Evolutionary conservation across 1,139 yeast species (phyloP), one percentile per base, ranked within the genome.

Genomic region (Sugiyamaella novakii): DNA sequence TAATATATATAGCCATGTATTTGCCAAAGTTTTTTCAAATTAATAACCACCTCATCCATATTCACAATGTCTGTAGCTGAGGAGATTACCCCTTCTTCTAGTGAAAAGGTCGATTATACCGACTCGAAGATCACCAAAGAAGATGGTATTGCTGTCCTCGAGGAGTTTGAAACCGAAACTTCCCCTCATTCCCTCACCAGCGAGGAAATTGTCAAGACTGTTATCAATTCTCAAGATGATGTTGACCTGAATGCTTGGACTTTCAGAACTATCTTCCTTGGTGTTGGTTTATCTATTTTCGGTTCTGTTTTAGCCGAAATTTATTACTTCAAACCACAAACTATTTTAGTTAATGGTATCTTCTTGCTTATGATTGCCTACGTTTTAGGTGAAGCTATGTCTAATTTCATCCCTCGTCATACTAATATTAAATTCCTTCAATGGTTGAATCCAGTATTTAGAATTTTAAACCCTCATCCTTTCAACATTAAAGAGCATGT

Each of bases 401-500:
- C 64, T n/a, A 47, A 48, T 4, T 50, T 54, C 19, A 61, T 64
- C 47, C 68, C 68, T 31, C 53, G 61, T 29, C 57, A 58, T 46
- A 58, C 60, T 31, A 36, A 35, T 27, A 31, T 49, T 27, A 25
- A 46, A 18, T 39, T 39, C 14, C 52, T 58, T 18, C 53, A 49
- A 43, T 60, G 47, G 47, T 21, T 54, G 27, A 55, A 56, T 40
- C 56, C 54, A 7, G 40, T 43, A 5, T 40, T 54, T 28, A 46
- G 46, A 27, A 40, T 44, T 28, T 31, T 78, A 47, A 79, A 79
- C 64, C 83, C 84, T 1, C 80, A 80, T 46, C 62, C 77, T 8
- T 79, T 79, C 67, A 79, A 76, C 61, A 65, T 76, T 56, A 81
- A 81, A 60, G 84, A 79, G 61, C 84, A 79, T 60, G 70, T 81